Percentiles rank a stretch among this genome's conserved stretches.
phyloP scores from a whole-genome alignment of 1,284 basidiomycete species.

The Lentinus polychrous region DNA sequence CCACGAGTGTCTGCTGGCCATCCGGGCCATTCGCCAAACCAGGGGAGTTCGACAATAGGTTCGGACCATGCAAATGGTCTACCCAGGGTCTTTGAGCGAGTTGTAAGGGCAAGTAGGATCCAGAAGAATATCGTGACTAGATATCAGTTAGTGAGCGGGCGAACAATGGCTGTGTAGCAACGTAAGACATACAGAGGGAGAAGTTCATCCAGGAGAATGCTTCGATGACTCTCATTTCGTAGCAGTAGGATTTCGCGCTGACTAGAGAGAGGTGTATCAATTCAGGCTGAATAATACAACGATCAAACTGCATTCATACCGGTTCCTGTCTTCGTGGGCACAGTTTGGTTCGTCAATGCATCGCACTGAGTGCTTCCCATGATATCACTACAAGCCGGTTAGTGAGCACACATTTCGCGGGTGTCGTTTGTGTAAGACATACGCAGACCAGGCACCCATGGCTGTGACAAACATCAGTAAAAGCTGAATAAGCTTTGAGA shows the following conservation, averaged over 20 bases:
- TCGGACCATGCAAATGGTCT: constrained; percentile 40
- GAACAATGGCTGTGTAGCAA: constrained; percentile 27
- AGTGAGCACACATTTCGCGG: not conserved
- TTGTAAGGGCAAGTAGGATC: constrained; percentile 36
- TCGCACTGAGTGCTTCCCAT: constrained; percentile 64
- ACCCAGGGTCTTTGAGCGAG: constrained; percentile 36
- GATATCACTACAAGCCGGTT: constrained; percentile 46
- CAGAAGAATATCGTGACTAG: constrained; percentile 38
- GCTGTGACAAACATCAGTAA: constrained; percentile 31
- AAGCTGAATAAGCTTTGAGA: not conserved
- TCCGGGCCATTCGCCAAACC: constrained; percentile 45
- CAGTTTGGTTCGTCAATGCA: constrained; percentile 35
- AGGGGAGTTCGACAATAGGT: constrained; percentile 43
- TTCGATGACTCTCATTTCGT: constrained; percentile 71
- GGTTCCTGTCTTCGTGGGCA: constrained; percentile 45
- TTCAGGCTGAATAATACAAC: not conserved
- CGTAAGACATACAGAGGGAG: constrained; percentile 41
- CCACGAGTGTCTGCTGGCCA: constrained; percentile 23
- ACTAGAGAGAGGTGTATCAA: constrained; percentile 32
- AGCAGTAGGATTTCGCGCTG: constrained; percentile 51
- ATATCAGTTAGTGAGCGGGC: constrained; percentile 15
- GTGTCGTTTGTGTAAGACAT: constrained; percentile 20
- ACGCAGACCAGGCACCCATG: constrained; percentile 71
- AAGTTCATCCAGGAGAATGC: constrained; percentile 76
- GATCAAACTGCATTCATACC: constrained; percentile 33